Percentiles rank a stretch among this genome's conserved stretches.
Evolutionary conservation across 2,329 filamentous ascomycete genomes (phyloP).

Genomic region (Penicillium digitatum): DNA sequence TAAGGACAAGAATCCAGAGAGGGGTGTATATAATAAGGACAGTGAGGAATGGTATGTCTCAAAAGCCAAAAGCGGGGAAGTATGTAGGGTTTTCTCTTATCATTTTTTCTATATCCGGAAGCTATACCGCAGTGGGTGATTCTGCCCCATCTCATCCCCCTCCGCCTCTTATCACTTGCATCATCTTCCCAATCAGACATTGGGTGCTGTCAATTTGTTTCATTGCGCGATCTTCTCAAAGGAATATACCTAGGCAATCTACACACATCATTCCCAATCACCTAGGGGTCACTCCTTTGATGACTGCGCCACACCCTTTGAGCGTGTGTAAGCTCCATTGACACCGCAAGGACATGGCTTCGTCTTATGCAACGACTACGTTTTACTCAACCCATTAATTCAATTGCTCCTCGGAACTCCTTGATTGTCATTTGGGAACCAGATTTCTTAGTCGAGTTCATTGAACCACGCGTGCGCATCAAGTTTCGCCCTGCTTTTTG

Average conservation of each 20-base stretch:
- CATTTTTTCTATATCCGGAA: slow-evolving; percentile 9
- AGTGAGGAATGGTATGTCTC: not conserved
- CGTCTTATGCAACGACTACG: not conserved
- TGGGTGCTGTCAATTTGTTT: not conserved
- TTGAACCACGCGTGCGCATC: not conserved
- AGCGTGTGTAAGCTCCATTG: slow-evolving; percentile 2
- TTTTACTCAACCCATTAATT: not conserved
- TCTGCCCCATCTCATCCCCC: slow-evolving; percentile 8
- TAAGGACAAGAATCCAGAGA: not conserved
- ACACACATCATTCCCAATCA: not conserved
- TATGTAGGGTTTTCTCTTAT: slow-evolving; percentile 16
- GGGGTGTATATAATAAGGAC: not conserved
- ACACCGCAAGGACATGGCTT: slow-evolving; percentile 1
- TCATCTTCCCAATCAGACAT: not conserved
- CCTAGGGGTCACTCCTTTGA: not conserved
- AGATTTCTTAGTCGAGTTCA: not conserved
- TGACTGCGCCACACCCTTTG: slow-evolving; percentile 1
- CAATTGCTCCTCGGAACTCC: not conserved
- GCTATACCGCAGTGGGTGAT: slow-evolving; percentile 13
- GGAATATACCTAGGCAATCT: not conserved
- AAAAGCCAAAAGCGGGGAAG: slow-evolving; percentile 15
- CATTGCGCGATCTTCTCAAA: not conserved
- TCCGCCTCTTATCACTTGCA: slow-evolving; percentile 10
- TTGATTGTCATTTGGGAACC: not conserved
- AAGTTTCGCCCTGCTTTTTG: not conserved